A percentile compares a stretch with the other conserved stretches of the same genome.
phyloP scores from a whole-genome alignment of 805 yeast genomes.

The Metschnikowia amazonensis region DNA sequence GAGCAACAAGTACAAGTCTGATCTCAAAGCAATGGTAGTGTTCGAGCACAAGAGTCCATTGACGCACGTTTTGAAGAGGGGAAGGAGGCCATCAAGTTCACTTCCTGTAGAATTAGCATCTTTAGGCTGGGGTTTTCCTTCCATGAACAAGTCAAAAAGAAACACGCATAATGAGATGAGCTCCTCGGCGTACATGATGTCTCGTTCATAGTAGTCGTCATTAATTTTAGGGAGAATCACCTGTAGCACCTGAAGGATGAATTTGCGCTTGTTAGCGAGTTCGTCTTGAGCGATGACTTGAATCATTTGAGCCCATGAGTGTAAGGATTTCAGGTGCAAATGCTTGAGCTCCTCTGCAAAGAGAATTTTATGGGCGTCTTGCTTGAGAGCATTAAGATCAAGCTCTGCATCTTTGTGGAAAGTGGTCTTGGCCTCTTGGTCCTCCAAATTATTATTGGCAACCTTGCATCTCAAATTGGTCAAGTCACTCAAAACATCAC shows the following conservation, averaged over 20 bases:
- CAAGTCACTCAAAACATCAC: constrained; percentile 22
- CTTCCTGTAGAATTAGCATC: constrained; percentile 15
- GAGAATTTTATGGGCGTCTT: constrained; percentile 43
- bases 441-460: constrained; percentile 14
- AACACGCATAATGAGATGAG: constrained; percentile 72
- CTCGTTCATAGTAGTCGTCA: constrained; percentile 60
- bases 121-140: constrained; percentile 19
- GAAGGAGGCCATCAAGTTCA: constrained; percentile 45
- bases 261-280: constrained; percentile 34
- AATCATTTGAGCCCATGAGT: constrained; percentile 79
- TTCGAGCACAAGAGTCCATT: constrained; percentile 69
- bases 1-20: constrained; percentile 74
- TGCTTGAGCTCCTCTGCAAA: constrained; percentile 46
- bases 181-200: constrained; percentile 67
- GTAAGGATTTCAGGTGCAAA: constrained; percentile 59
- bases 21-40: constrained; percentile 63
- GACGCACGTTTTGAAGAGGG: constrained; percentile 70
- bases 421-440: constrained; percentile 19
- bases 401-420: constrained; percentile 26
- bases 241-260: constrained; percentile 75
- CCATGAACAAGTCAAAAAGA: constrained; percentile 58
- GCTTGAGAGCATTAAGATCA: constrained; percentile 28
- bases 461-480: constrained; percentile 21
- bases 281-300: constrained; percentile 70
- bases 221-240: constrained; percentile 70